Base-by-base conservation (phyloP, 768 basidiomycete genomes). In the Lentinula sp. region DNA sequence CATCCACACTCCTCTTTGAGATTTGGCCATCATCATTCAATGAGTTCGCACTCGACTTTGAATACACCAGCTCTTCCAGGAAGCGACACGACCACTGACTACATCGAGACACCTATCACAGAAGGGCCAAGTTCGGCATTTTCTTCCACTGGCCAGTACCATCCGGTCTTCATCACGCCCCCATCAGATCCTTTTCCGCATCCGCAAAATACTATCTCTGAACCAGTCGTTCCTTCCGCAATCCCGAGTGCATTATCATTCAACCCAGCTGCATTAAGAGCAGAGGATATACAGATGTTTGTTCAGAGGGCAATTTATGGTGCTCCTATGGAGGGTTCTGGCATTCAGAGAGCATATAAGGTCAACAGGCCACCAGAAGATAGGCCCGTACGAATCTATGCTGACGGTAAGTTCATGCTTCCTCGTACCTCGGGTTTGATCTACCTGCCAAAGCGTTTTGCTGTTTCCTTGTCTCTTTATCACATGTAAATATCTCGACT, bases 361-460 rank as follows among this genome's bases (percentile, higher is more conserved):
- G 92, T 95, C 70, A 95, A 93, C 67, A 74, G 80, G n/a, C 93
- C 96, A 0, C 92, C 95, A 0, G 75, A 72, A 7, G 88, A 82
- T 60, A 78, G 95, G 57, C 92, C 94, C 2, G 83, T 96, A 6
- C 81, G 97, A 60, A 79, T 99, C 12, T 99, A 96, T 65, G 95
- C 97, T 0, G 97, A 98, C 74, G 96, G 96, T 86, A 64, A 64
- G 85, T 74, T 33, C 41, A 13, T 54, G 7, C 37, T 39, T 54
- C 37, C 18, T 20, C 33, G 3, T 28, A 28, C 3, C 4, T 2
- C 3, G 28, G 28, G 2, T 28, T 28, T 28, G 28, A 3, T 28
- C 28, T 28, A 28, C 28, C 28, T 28, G 4, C 2, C 5, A 35
- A 13, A 16, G 5, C 33, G 10, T 52, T 16, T 36, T 13, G 16